Evolutionary conservation across 768 basidiomycete species (phyloP), one percentile per base, ranked within the genome.

Genomic region (Lactarius pseudohatsudake): DNA sequence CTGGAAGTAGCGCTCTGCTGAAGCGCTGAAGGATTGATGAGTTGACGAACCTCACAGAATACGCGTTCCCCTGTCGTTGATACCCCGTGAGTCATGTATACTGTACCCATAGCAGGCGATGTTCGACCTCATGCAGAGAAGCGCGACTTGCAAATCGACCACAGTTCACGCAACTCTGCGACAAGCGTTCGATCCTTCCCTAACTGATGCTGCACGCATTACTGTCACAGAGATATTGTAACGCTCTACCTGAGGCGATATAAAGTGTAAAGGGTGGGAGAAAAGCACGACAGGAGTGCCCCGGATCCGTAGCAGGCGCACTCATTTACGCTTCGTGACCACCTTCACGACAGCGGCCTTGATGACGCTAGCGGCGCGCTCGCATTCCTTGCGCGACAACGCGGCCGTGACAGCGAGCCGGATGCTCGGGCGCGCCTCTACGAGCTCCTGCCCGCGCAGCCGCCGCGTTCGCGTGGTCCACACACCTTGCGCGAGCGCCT

Each of bases 341-440:
- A 92, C 86, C 36, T n/a, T 94, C 47, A 83, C 80, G 54, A 94
- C 78, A 43, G 88, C 89, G 32, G 81, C 80, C 79, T 89, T 92
- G 64, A 99, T 76, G 22, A 90, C 83, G 28, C 78, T 79, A 7
- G 88, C 86, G 3, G 95, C 91, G 81, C 94, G 96, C 81, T 97
- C 95, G 62, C 88, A 85, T 72, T 98, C 97, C 79, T 96, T 96
- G 83, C 82, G 90, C 30, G 88, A 87, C 70, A 98, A 75, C 16
- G 86, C 94, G 16, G 87, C 84, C 5, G 85, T 89, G 68, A 96
- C 78, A 28, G 90, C 89, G n/a, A 98, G 79, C 67, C 92, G 85
- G 66, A 98, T 86, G 71, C 90, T 92, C 43, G 97, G 94, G 56
- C 88, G 81, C 18, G 86, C 82, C 75, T 97, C 94, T 18, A 85